Conservation (phyloP, 164 flowering plant genomes). For the Magnolia sinica region DNA sequence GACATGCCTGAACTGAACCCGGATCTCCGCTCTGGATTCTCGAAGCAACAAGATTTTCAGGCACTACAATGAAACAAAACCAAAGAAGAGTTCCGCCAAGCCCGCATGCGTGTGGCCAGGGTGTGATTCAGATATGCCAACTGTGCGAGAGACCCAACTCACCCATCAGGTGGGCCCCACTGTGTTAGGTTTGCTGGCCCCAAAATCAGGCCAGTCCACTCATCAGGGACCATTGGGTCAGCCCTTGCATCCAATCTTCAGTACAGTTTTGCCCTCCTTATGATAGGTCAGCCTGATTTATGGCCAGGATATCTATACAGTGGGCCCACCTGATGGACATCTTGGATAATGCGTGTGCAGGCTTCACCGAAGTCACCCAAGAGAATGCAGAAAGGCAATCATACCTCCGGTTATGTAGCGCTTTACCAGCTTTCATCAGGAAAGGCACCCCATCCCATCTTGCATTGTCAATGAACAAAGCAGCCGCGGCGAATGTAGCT, state of each 20-base stretch:
- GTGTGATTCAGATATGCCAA: not conserved
- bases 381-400: not conserved
- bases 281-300: too few relatives aligned
- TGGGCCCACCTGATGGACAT: not conserved
- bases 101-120: not conserved
- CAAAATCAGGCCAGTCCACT: not conserved
- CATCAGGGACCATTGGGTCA: not conserved
- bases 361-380: not conserved
- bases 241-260: not conserved
- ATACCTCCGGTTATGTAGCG: constrained; percentile 57
- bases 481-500: constrained; percentile 84
- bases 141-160: not conserved
- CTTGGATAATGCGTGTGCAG: not conserved
- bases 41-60: not conserved
- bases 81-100: not conserved
- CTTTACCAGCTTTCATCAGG: constrained; percentile 88
- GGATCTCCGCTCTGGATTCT: constrained; percentile 72
- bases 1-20: constrained; percentile 87
- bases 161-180: not conserved
- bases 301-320: not conserved
- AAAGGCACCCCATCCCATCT: constrained; percentile 98
- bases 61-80: not conserved
- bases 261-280: not conserved
- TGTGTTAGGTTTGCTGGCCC: too few relatives aligned
- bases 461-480: constrained; percentile 75